Base-by-base conservation (phyloP, 1,284 basidiomycete species). In the Heterobasidion parviporum region DNA sequence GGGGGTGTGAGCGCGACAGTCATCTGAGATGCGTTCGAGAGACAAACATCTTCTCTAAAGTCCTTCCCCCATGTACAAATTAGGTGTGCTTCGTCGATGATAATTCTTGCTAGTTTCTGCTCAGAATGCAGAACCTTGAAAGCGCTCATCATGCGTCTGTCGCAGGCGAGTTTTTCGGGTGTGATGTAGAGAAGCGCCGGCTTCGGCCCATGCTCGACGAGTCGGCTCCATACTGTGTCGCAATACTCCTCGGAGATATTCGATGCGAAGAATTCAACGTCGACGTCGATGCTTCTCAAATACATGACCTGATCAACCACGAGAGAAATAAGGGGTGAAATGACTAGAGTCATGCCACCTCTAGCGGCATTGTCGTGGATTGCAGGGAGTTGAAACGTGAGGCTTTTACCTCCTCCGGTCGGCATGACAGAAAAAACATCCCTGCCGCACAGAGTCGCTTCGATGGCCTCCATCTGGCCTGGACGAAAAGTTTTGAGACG, bases 381-480 rank as follows among this genome's bases (percentile, higher is more conserved):
- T 1, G 94, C 95, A 0, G 96, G 96, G 0, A 98, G 80, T 64
- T 89, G 87, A 64, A 83, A 94, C 61, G 89, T 93, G 46, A 94
- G 73, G 63, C 85, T 89, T 73, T 98, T 98, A 0, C 95, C 96
- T 6, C 95, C 96, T 33, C 96, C 96, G 0, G 96, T 99, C 0
- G 97, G 96, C 85, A 98, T 96, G 6, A 99, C 79, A 16, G 98
- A 92, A 62, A 98, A 94, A 12, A 94, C 92, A 65, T 99, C 95
- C 51, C 78, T 80, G 2, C 89, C 94, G 0, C 77, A 74, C 68
- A 99, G 75, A 0, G 90, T 87, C 3, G 87, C 87, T 52, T 85
- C 81, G 63, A 98, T 92, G 0, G 92, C 94, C 64, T 92, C 87
- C 43, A 92, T 79, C 68, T 98, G 97, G 67, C 98, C 92, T 5